phyloP scores from a whole-genome alignment of 2,329 filamentous ascomycete species.

The Gremmenia infestans region DNA sequence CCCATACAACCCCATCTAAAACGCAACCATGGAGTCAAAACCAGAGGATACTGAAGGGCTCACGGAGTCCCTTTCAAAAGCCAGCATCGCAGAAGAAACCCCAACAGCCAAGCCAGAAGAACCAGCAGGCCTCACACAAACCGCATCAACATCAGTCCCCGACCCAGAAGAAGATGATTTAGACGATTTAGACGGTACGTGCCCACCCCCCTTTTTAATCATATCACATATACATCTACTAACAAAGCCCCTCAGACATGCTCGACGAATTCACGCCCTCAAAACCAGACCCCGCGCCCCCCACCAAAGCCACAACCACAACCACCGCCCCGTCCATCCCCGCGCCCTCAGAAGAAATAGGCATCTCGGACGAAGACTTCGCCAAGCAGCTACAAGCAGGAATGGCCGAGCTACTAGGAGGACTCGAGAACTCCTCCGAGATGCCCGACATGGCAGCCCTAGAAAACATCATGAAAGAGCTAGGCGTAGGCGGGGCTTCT shows the following conservation, averaged over 20 bases:
- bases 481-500: conserved; percentile 44
- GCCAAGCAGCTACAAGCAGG: conserved; percentile 81
- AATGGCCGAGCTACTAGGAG: conserved; percentile 78
- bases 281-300: conserved; percentile 42
- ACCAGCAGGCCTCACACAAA: conserved; percentile 9
- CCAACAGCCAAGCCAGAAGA: neutral
- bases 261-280: conserved; percentile 81
- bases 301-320: conserved; percentile 34
- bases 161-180: conserved; percentile 92
- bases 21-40: conserved; percentile 21
- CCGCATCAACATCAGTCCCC: conserved; percentile 59
- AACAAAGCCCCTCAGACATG: conserved; percentile 57
- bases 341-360: conserved; percentile 29
- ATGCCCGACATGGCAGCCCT: conserved; percentile 65
- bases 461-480: conserved; percentile 69
- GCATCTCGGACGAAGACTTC: conserved; percentile 69
- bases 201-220: neutral
- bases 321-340: conserved; percentile 4
- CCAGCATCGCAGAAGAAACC: neutral
- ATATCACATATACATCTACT: neutral
- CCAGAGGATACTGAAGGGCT: conserved; percentile 17
- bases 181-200: conserved; percentile 81
- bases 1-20: no score
- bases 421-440: conserved; percentile 59
- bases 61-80: neutral